Conservation (phyloP, 306 rosid species). For the Glycyrrhiza uralensis region DNA sequence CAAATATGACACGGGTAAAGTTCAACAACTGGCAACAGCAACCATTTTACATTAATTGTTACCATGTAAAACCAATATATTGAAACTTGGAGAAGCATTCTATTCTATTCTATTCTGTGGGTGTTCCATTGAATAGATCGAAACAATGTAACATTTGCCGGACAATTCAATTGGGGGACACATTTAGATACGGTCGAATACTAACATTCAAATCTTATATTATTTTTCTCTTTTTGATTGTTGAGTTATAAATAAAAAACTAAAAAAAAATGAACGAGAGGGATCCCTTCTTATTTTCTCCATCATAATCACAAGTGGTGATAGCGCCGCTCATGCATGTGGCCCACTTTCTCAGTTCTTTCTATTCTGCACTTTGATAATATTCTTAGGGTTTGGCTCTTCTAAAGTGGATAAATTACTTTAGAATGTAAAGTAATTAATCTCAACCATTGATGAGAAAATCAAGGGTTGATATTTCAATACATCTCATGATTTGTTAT, state of each 20-base stretch:
- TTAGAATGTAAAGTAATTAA: no score
- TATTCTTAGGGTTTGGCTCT: no score
- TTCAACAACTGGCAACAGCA: constrained; percentile 32
- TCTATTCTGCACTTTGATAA: neutral
- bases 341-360: neutral
- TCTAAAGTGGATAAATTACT: no score
- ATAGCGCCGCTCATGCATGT: no score
- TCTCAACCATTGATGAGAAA: no score
- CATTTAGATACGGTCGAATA: constrained; percentile 25
- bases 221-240: neutral
- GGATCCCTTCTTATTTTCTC: neutral
- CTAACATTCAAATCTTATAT: neutral
- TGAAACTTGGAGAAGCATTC: constrained; percentile 2
- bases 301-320: neutral
- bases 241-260: neutral
- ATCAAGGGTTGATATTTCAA: no score
- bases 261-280: neutral
- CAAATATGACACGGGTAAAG: constrained; percentile 5
- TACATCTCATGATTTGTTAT: no score
- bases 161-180: constrained; percentile 14
- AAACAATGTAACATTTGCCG: constrained; percentile 26
- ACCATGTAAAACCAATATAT: neutral
- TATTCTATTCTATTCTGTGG: neutral
- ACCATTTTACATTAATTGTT: neutral
- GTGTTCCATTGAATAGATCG: constrained; percentile 31